phyloP scores from a whole-genome alignment of 306 rosid genomes.

The Echinosophora koreensis region DNA sequence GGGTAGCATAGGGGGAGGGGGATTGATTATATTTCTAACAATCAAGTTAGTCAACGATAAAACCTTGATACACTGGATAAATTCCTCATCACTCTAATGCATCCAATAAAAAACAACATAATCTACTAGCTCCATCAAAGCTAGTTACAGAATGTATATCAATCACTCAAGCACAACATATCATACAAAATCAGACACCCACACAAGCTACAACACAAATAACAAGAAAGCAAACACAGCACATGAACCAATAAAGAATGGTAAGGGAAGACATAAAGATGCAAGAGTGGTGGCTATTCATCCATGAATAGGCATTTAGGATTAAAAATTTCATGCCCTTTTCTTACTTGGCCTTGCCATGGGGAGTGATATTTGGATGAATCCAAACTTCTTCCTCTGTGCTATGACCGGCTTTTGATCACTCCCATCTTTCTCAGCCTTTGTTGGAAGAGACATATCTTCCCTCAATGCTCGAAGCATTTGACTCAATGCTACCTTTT shows the following conservation, averaged over 20 bases:
- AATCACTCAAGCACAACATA: conserved; percentile 44
- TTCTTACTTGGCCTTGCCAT: conserved; percentile 74
- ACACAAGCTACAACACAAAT: conserved; percentile 34
- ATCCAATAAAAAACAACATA: conserved; percentile 41
- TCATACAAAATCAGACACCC: conserved; percentile 43
- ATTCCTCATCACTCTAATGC: conserved; percentile 32
- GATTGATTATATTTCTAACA: background rate
- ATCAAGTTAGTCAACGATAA: conserved; percentile 12
- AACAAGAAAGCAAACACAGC: conserved; percentile 36
- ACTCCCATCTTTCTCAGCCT: conserved; percentile 66
- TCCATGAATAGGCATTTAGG: conserved; percentile 29
- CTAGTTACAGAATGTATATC: conserved; percentile 27
- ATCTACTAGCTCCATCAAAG: conserved; percentile 43
- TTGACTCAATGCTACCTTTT: conserved; percentile 88
- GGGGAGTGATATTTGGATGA: conserved; percentile 94
- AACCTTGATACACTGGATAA: conserved; percentile 21
- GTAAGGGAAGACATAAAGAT: conserved; percentile 31
- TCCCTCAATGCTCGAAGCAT: conserved; percentile 89
- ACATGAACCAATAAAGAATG: conserved; percentile 44
- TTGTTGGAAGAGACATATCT: conserved; percentile 66
- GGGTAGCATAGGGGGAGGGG: background rate
- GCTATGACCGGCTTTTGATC: conserved; percentile 60
- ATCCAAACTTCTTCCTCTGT: conserved; percentile 89
- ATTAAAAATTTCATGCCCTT: conserved; percentile 59
- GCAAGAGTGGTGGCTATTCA: conserved; percentile 16